Percentiles rank a stretch among this genome's conserved stretches.
phyloP scores from a whole-genome alignment of 2,329 filamentous ascomycete species.

The Fusarium sp. region DNA sequence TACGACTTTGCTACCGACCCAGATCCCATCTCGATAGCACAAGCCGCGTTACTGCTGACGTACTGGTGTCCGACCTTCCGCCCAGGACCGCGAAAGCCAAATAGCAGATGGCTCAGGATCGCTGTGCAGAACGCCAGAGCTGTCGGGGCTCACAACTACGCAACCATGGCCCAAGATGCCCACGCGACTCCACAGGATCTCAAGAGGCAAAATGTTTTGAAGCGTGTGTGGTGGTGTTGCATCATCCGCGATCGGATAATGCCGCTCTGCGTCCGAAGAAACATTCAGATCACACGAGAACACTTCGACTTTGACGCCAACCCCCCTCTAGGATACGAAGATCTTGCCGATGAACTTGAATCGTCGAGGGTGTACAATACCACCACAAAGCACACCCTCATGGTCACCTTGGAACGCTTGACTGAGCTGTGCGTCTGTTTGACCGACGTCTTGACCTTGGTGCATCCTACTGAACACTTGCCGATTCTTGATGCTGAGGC shows the following conservation, averaged over 20 bases:
- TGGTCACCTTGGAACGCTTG: constrained; percentile 21
- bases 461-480: constrained; percentile 26
- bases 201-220: constrained; percentile 21
- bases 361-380: constrained; percentile 30
- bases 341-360: constrained; percentile 32
- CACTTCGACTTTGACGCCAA: constrained; percentile 28
- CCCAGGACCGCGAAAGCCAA: constrained; percentile 19
- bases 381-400: constrained; percentile 33
- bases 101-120: constrained; percentile 32
- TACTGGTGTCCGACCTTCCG: constrained; percentile 37
- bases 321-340: constrained; percentile 25
- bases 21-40: constrained; percentile 32
- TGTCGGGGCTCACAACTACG: constrained; percentile 26
- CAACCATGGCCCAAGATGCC: neutral
- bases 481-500: constrained; percentile 15
- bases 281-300: constrained; percentile 26
- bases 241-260: constrained; percentile 36
- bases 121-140: constrained; percentile 29
- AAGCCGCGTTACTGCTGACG: constrained; percentile 26
- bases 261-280: constrained; percentile 31
- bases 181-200: constrained; percentile 10
- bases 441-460: constrained; percentile 30
- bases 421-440: constrained; percentile 29
- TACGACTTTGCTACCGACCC: constrained; percentile 35
- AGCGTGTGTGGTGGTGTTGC: constrained; percentile 36